Evolutionary conservation across 352 stramenopile species (phyloP), one percentile per base, ranked within the genome.

Genomic region (Thalassiosira livingstoniorum): DNA sequence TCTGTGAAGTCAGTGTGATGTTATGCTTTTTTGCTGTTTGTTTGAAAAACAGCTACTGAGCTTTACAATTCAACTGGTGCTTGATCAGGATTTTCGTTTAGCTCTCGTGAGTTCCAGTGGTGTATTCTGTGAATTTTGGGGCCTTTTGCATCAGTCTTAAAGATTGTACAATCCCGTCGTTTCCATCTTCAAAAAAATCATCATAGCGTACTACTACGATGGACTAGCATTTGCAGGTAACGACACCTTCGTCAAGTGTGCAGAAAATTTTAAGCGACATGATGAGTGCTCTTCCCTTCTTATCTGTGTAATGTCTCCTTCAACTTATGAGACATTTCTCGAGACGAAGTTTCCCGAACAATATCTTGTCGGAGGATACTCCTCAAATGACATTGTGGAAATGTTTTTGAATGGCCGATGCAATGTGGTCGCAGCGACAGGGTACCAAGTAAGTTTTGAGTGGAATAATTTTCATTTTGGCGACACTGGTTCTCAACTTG

Each of bases 181-280:
- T 60, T 42, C 37, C 18, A 34, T 25, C 27, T 37, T 55, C 31
- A 15, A 67, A 68, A 25, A 55, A 53, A 15, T 80, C 68, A 25
- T n/a, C n/a, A 80, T 32, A 23, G 45, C 72, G 5, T 80, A 74
- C 34, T 35, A 63, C 53, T 74, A 74, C 37, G 62, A 73, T 74
- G 72, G 61, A 47, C 37, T 67, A n/a, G 4, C 39, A 21, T 80
- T 69, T 45, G 37, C 34, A 21, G 72, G 72, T 25, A 74, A 80
- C 35, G 15, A 66, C 66, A 80, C 62, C 21, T 74, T 62, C 25
- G 61, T 80, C 1, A 21, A 45, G 45, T 80, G 72, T 25, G 62
- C 72, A 27, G 47, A 80, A 68, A 27, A 74, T 0, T 15, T 58
- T 21, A 74, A 67, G 47, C 45, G 72, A n/a, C 51, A 68, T 62